Conservation (phyloP, 305 asterid genomes). For the Coffea humblotiana region DNA sequence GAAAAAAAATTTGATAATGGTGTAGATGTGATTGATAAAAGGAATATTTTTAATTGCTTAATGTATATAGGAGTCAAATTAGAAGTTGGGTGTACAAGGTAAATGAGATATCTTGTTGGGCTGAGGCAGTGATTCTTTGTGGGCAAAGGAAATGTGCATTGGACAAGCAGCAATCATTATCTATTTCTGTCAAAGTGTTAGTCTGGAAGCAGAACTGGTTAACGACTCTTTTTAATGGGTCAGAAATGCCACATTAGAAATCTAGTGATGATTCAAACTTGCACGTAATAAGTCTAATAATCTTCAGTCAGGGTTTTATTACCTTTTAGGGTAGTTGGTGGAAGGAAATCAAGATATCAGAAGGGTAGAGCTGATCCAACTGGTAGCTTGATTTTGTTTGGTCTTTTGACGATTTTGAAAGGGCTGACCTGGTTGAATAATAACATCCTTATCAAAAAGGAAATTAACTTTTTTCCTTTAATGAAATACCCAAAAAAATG, state of each 20-base stretch:
- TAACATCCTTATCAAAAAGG: not conserved
- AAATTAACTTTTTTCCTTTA: not conserved
- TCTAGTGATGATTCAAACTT: not conserved
- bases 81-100: not conserved
- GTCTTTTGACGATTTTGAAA: not conserved
- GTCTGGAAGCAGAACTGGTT: not conserved
- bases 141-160: not conserved
- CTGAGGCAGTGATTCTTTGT: not conserved
- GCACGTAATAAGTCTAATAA: not conserved
- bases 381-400: not conserved
- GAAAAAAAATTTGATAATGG: too few species aligned
- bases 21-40: not conserved
- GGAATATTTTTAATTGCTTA: not conserved
- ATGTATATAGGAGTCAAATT: not conserved
- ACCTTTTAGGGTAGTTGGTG: not conserved
- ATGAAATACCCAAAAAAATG: not conserved
- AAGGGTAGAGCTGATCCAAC: not conserved
- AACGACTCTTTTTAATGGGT: not conserved
- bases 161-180: not conserved
- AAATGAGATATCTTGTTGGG: not conserved
- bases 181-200: not conserved
- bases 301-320: not conserved
- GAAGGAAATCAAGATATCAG: not conserved
- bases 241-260: not conserved
- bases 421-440: not conserved